phyloP scores from a whole-genome alignment of 179 eudicot genomes.

The Patellifolia procumbens region DNA sequence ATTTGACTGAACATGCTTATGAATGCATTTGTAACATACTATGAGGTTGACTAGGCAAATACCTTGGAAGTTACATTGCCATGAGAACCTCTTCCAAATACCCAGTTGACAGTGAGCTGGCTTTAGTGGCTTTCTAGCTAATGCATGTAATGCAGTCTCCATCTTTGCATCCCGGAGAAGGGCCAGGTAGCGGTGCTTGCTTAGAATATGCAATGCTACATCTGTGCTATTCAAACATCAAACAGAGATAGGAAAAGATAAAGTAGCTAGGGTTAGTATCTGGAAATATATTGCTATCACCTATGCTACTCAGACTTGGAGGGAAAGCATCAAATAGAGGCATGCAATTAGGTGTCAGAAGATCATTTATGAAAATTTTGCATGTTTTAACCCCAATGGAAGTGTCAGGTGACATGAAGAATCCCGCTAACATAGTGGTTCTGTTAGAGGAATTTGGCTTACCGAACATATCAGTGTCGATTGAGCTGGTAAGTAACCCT shows the following conservation, averaged over 20 bases:
- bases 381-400: neutral
- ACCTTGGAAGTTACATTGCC: neutral
- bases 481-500: slow-evolving; percentile 21
- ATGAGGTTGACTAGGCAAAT: neutral
- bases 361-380: no score
- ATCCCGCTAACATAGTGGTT: neutral
- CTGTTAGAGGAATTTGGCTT: neutral
- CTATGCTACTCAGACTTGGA: neutral
- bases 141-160: slow-evolving; percentile 27
- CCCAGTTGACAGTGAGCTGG: neutral
- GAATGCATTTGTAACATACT: neutral
- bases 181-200: slow-evolving; percentile 18
- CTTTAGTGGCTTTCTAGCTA: slow-evolving; percentile 23
- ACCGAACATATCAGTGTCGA: slow-evolving; percentile 30
- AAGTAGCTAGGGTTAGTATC: neutral
- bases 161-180: slow-evolving; percentile 25
- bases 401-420: neutral
- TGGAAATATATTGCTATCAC: neutral
- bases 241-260: neutral
- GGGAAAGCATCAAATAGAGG: neutral
- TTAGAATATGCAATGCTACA: slow-evolving; percentile 23
- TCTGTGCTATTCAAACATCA: neutral
- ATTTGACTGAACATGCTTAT: neutral
- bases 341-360: neutral
- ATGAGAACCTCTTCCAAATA: neutral